phyloP scores from a whole-genome alignment of 176 grass and related monocot genomes.

The Raddia guianensis region DNA sequence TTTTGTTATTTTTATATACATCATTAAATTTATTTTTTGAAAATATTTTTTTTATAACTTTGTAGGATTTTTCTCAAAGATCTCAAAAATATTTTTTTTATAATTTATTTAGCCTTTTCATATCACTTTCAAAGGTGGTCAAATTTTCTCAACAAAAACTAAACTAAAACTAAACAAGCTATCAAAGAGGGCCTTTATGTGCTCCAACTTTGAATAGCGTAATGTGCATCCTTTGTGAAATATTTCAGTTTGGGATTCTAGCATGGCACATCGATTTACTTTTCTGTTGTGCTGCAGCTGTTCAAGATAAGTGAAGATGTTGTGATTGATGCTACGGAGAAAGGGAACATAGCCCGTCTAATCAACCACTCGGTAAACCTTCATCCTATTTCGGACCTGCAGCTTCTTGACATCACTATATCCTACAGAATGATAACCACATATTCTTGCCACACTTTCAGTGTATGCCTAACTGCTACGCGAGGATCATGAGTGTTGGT shows the following conservation, averaged over 20 bases:
- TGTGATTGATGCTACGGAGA: conserved; percentile 84
- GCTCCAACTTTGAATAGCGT: not conserved
- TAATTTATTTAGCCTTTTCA: too few relatives aligned
- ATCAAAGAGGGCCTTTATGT: too few relatives aligned
- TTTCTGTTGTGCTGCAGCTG: conserved; percentile 50
- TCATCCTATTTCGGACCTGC: not conserved
- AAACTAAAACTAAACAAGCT: too few relatives aligned
- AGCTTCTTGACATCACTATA: conserved; percentile 2
- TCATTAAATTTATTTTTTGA: too few relatives aligned
- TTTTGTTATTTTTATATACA: too few relatives aligned
- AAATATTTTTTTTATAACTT: too few relatives aligned
- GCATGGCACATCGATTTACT: not conserved
- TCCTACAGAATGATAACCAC: not conserved
- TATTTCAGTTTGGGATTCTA: not conserved
- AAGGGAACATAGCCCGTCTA: conserved; percentile 84
- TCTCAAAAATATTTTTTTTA: too few relatives aligned
- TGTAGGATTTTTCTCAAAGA: too few relatives aligned
- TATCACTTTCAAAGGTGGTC: too few relatives aligned
- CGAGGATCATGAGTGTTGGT: conserved; percentile 77
- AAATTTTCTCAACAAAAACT: too few relatives aligned
- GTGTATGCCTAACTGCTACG: conserved; percentile 98
- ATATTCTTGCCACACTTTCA: conserved; percentile 14
- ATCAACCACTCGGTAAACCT: conserved; percentile 89
- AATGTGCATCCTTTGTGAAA: not conserved
- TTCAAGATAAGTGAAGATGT: conserved; percentile 98